Evolutionary conservation across 2,329 filamentous ascomycete genomes (phyloP).

Genomic region (Aspergillus brunneoviolaceus): DNA sequence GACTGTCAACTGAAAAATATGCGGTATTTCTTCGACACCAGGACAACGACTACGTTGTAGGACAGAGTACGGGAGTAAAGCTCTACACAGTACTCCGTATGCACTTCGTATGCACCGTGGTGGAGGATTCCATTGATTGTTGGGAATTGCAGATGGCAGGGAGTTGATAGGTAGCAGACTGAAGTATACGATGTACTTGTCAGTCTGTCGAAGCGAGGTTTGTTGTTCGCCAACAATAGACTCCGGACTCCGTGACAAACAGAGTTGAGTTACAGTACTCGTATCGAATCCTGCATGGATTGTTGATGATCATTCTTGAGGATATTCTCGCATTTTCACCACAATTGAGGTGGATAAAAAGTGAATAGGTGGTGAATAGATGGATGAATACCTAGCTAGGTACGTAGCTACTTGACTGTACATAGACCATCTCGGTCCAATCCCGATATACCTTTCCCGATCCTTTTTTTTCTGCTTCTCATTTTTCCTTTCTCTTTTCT

Average conservation of each 20-base stretch:
- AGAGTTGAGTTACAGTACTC: not conserved
- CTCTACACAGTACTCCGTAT: no score
- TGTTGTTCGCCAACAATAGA: not conserved
- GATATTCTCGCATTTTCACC: no score
- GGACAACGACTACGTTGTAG: constrained; percentile 24
- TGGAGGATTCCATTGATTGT: not conserved
- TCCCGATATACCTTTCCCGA: not conserved
- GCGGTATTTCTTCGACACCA: constrained; percentile 21
- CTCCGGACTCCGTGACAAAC: not conserved
- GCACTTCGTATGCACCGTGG: no score
- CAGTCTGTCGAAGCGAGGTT: not conserved
- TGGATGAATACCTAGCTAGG: no score
- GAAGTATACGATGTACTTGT: not conserved
- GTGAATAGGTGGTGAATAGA: no score
- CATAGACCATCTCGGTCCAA: not conserved
- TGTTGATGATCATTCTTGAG: not conserved
- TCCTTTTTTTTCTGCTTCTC: constrained; percentile 1
- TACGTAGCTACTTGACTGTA: no score
- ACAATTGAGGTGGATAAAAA: no score
- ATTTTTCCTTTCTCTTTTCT: constrained; percentile 3
- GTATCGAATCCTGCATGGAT: not conserved
- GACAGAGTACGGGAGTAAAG: constrained; percentile 12
- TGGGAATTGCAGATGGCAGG: not conserved
- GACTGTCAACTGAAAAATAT: constrained; percentile 5
- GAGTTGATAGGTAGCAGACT: not conserved